Conservation (phyloP, 352 stramenopile species). For the Globisporangium alternatum region DNA sequence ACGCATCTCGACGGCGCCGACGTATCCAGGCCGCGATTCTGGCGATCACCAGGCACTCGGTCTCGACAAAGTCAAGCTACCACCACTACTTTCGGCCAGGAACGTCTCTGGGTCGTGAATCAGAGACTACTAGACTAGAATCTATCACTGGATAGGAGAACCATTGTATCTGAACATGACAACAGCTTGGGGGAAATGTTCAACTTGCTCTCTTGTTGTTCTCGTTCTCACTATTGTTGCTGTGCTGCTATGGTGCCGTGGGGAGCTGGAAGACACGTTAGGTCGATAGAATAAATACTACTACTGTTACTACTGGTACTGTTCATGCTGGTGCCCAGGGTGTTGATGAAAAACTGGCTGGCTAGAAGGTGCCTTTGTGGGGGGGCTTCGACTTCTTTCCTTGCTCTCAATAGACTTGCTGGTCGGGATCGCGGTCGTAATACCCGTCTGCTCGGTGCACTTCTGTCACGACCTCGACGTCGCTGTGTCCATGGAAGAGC, state of each 20-base stretch:
- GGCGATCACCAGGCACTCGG: background rate
- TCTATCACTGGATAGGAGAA: background rate
- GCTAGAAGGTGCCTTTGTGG: background rate
- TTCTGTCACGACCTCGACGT: constrained; percentile 11
- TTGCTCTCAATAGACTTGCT: constrained; percentile 5
- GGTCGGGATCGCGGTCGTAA: background rate
- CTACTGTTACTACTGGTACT: background rate
- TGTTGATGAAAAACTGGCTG: background rate
- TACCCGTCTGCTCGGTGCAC: constrained; percentile 4
- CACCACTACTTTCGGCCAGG: constrained; percentile 20
- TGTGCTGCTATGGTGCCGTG: background rate
- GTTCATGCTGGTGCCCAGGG: background rate
- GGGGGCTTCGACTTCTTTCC: constrained; percentile 1
- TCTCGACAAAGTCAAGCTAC: constrained; percentile 36
- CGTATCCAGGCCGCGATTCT: constrained; percentile 4
- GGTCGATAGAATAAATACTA: constrained; percentile 8
- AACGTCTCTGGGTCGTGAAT: background rate
- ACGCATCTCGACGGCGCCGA: constrained; percentile 43
- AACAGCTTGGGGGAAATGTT: background rate
- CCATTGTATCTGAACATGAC: background rate
- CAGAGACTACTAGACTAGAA: background rate
- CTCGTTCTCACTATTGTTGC: constrained; percentile 1
- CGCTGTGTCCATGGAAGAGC: background rate
- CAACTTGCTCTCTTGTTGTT: constrained; percentile 4
- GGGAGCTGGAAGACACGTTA: background rate